These are phyloP conservation scores for Castanea mollissima DNA, from an alignment of 306 rosid genomes.

Conservation along the genomic window DNA sequence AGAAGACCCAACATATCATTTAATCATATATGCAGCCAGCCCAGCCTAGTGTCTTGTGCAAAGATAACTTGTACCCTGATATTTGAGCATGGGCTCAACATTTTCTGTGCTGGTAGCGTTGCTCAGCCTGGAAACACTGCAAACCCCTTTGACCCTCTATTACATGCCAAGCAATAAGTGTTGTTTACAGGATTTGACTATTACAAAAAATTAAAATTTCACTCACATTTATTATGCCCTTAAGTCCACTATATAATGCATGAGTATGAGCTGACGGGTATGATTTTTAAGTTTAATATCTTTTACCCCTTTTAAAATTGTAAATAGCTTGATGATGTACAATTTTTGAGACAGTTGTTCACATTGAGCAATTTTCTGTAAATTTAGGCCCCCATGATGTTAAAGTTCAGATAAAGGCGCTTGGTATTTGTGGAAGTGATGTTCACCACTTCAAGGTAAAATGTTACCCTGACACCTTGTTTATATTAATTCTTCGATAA, in stretches of 20 bases:
- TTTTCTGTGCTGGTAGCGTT: no score
- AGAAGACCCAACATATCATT: not conserved
- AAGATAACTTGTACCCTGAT: no score
- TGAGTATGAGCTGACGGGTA: not conserved
- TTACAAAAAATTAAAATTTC: not conserved
- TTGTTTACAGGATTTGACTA: not conserved
- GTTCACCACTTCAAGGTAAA: slow-evolving; percentile 41
- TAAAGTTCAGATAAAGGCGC: slow-evolving; percentile 34
- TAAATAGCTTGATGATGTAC: not conserved
- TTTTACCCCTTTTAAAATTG: not conserved
- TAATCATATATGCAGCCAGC: no score
- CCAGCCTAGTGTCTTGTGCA: no score
- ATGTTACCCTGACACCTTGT: not conserved
- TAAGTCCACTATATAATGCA: not conserved
- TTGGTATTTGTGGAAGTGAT: slow-evolving; percentile 47
- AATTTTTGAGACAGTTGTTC: not conserved
- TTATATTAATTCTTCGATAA: not conserved
- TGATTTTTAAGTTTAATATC: not conserved
- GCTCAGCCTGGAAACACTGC: no score
- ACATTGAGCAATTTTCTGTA: not conserved
- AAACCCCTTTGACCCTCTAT: no score
- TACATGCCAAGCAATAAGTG: no score
- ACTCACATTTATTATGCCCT: not conserved
- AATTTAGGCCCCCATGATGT: slow-evolving; percentile 42
- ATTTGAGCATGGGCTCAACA: no score